Evolutionary conservation across 768 basidiomycete species (phyloP), one percentile per base, ranked within the genome.

Genomic region (Agaricus bisporus): DNA sequence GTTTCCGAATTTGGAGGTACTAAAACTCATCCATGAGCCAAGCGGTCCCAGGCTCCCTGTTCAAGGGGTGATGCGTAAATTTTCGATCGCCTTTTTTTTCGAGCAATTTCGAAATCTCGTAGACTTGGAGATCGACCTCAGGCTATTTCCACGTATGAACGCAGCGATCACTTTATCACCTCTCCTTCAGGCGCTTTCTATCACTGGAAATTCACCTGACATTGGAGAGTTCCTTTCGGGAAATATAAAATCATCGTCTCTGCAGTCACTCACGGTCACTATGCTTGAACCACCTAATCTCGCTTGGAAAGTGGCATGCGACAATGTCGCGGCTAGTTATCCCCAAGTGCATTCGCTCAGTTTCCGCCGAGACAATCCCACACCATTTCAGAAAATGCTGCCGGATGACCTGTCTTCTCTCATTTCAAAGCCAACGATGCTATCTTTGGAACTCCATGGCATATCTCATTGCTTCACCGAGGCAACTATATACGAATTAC

Each of bases 391-490:
- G 2, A 37, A 49, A 17, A 15, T 49, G 35, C 26, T 49, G 50
- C 32, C 44, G 43, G 42, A 52, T 29, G 51, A 52, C 37, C n/a
- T 52, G n/a, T 44, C 42, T 9, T 26, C 41, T 17, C 29, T 52
- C 2, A 22, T 37, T 10, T 52, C 51, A 12, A 28, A 42, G 15
- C 14, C 41, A 14, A 36, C 28, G 15, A 45, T 52, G 51, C 12
- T 11, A 20, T 52, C 43, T 5, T 15, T 52, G 15, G 10, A 37
- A 12, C 29, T 52, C 8, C 12, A 28, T 12, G 29, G 51, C n/a
- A 44, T 52, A 35, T 20, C 42, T 36, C 51, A 52, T 15, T 52
- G 42, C 14, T n/a, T 51, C 41, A 51, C 26, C 28, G 49, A 51
- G 35, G 41, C 28, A 3, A 42, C 42, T 22, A 35, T 51, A 10